Base-by-base conservation (phyloP, 176 grass and related monocot species). In the Miscanthus lutarioriparius region DNA sequence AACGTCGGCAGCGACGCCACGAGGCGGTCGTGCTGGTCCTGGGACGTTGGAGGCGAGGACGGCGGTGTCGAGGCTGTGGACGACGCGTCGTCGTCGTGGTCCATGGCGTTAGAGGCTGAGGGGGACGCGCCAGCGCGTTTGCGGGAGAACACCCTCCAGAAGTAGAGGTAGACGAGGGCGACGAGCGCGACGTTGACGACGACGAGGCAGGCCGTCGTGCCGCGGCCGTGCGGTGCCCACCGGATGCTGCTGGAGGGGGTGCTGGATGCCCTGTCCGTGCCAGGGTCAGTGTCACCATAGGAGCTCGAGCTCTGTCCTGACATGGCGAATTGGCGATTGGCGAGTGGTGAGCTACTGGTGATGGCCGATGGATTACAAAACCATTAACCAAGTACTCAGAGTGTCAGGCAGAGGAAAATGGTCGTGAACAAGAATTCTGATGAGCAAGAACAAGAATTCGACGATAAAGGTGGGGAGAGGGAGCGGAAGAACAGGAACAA, bases 111-210 rank as follows among this genome's bases (percentile, higher is more conserved):
- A 33, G 65, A 15, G 53, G 23, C 30, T 11, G 27, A 30, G 62
- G 79, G 20, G 33, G 81, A 22, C 16, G 28, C 22, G 53, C 17
- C 12, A 22, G 36, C 8, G 26, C 63, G 25, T 44, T 83, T 90
- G 38, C 68, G 80, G 32, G 64, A 80, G 85, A 90, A 88, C 70
- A 85, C 58, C 65, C 70, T 77, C 88, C 86, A 93, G 67, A 93
- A 93, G 66, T 77, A 93, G 71, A 90, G 71, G 73, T 85, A 93
- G 73, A 93, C 45, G 59, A 93, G 88, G 65, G 82, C 14, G 82
- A 93, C 16, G 76, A 90, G 77, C 47, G 67, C 67, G 65, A 93
- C 23, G 74, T 93, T 93, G 44, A 72, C 45, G 37, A 75, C 75
- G n/a, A 93, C 32, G 28, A 93, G 48, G 70, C 69, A 78, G 7